These are phyloP conservation scores for Fulvia fulva DNA, from an alignment of 2,329 filamentous ascomycete genomes.

Conservation along the genomic window DNA sequence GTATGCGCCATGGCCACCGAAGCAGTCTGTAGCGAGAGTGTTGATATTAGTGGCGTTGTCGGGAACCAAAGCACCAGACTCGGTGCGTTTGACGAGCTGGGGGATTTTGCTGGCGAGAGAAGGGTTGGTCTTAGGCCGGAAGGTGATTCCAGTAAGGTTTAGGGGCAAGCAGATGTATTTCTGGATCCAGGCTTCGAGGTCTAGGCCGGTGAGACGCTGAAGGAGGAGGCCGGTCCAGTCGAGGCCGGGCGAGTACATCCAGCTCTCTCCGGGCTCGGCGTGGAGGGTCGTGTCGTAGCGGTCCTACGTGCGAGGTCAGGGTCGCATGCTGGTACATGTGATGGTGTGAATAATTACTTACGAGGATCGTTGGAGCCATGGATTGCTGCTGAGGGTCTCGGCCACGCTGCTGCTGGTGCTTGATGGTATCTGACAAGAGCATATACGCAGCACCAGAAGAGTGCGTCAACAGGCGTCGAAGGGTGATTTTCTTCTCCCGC, in stretches of 20 bases:
- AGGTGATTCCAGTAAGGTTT: constrained; percentile 36
- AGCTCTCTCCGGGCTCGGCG: constrained; percentile 51
- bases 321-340: too few relatives aligned
- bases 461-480: constrained; percentile 51
- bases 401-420: constrained; percentile 18
- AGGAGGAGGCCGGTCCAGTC: constrained; percentile 55
- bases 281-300: constrained; percentile 44
- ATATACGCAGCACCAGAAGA: constrained; percentile 49
- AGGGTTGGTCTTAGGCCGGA: constrained; percentile 24
- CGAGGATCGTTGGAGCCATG: constrained; percentile 36
- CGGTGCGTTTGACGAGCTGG: constrained; percentile 19
- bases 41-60: constrained; percentile 21
- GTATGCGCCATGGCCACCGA: constrained; percentile 33
- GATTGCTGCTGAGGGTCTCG: not conserved
- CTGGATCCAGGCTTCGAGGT: constrained; percentile 38
- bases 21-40: constrained; percentile 28
- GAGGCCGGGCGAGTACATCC: constrained; percentile 47
- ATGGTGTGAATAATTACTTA: too few relatives aligned
- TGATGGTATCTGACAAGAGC: constrained; percentile 37
- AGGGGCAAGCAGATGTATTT: constrained; percentile 46
- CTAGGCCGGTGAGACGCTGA: constrained; percentile 43
- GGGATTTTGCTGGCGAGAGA: constrained; percentile 22
- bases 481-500: constrained; percentile 44
- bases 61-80: constrained; percentile 20
- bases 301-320: constrained; percentile 11